Base-by-base conservation (phyloP, 352 stramenopile genomes). In the Halophytophthora batemanensis region DNA sequence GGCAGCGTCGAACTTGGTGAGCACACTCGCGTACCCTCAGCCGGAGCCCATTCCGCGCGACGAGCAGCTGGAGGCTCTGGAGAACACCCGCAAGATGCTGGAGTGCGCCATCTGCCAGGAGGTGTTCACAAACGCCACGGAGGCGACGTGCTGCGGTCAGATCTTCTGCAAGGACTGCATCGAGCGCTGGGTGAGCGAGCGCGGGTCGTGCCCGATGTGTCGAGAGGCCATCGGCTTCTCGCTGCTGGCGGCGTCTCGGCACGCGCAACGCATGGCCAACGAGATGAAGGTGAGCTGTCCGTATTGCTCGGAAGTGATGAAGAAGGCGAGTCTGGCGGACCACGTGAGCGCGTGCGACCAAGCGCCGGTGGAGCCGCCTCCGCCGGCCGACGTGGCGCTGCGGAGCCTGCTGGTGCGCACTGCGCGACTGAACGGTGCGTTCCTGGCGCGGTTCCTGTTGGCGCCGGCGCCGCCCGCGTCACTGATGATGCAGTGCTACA, bases 401-500 rank as follows among this genome's bases (percentile, higher is more conserved):
- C 76, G 82, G 19, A 63, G 80, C 34, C 45, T 88, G 25, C 53
- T 93, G 21, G 50, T 93, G 6, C 33, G 66, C 2, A 84, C 78
- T 0, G 82, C 79, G 10, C 72, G 82, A 36, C 42, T 88, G 2
- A 90, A 81, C 55, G 61, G 56, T 14, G 21, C 59, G 13, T 84
- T 77, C 18, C 44, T 93, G 49, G 53, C 66, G 6, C 64, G 74
- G 6, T 93, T 90, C 47, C 56, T 90, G 17, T 60, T 75, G 50
- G 61, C 73, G 3, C 78, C 82, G 14, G 73, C 76, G 39, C 79
- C 79, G 0, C 76, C 74, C 0, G 63, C 81, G 46, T 67, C 82
- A 43, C 60, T 87, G 2, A 86, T 90, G 74, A 93, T 82, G 76
- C 82, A 93, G 67, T 93, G 82, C 66, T 93, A 93, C 71, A 93